Evolutionary conservation across 2,329 filamentous ascomycete genomes (phyloP).

Genomic region (Beauveria caledonica): DNA sequence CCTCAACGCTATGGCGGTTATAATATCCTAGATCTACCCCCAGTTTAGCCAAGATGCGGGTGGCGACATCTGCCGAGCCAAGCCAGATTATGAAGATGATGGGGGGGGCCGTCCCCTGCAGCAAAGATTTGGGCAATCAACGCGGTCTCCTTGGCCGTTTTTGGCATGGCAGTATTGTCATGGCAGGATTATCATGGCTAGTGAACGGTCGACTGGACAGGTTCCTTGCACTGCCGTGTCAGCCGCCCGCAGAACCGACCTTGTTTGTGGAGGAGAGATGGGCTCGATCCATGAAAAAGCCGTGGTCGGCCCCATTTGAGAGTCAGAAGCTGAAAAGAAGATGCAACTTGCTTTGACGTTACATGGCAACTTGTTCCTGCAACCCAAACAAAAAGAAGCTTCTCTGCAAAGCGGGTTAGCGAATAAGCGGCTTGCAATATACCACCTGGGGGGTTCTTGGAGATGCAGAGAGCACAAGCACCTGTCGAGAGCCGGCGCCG

Average conservation of each 20-base stretch:
- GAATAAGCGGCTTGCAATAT: neutral
- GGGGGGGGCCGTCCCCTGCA: neutral
- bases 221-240: slow-evolving; percentile 1
- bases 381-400: neutral
- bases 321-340: slow-evolving; percentile 10
- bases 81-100: neutral
- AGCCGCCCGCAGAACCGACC: neutral
- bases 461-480: neutral
- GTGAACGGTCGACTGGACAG: neutral
- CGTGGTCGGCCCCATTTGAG: neutral
- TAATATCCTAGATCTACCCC: no score
- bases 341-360: no score
- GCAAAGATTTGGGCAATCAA: neutral
- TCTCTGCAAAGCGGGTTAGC: neutral
- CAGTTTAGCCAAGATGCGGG: no score
- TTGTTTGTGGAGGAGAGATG: no score
- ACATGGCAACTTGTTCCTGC: no score
- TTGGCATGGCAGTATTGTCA: neutral
- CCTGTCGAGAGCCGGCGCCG: neutral
- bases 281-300: no score
- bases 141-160: slow-evolving; percentile 2
- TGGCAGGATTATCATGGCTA: neutral
- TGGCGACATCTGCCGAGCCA: neutral
- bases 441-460: neutral
- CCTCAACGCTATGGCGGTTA: no score